These are phyloP conservation scores for Huntiella bhutanensis DNA, from an alignment of 2,329 filamentous ascomycete species.

Conservation along the genomic window DNA sequence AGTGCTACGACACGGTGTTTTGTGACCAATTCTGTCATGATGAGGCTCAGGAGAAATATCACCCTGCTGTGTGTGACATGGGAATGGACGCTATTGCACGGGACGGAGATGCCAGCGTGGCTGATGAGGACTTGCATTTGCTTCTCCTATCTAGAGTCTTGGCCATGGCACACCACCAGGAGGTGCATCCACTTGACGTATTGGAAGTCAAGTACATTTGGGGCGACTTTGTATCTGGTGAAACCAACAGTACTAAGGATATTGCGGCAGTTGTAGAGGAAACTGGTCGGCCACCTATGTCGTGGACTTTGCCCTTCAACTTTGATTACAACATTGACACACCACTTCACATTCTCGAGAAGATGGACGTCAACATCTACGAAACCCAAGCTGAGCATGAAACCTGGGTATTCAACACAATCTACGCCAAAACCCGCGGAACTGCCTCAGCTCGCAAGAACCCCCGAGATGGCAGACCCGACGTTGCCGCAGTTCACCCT, in stretches of 20 bases:
- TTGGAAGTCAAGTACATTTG: constrained; percentile 48
- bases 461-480: constrained; percentile 59
- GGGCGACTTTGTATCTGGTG: constrained; percentile 42
- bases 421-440: constrained; percentile 83
- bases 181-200: constrained; percentile 43
- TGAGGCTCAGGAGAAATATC: constrained; percentile 39
- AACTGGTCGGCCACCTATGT: constrained; percentile 26
- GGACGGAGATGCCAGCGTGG: constrained; percentile 39
- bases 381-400: constrained; percentile 39
- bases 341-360: constrained; percentile 61
- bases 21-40: constrained; percentile 41
- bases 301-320: constrained; percentile 57
- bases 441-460: constrained; percentile 76
- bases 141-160: constrained; percentile 42
- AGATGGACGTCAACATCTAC: constrained; percentile 69
- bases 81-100: constrained; percentile 47
- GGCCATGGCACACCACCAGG: constrained; percentile 43
- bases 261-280: constrained; percentile 2
- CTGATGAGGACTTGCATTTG: constrained; percentile 42
- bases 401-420: constrained; percentile 72
- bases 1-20: constrained; percentile 48
- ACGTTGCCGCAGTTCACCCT: constrained; percentile 83
- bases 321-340: constrained; percentile 58
- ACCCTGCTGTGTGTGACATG: constrained; percentile 46
- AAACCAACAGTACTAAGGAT: constrained; percentile 21